Conservation (phyloP, 2,329 filamentous ascomycete genomes). For the Aureobasidium sp. region DNA sequence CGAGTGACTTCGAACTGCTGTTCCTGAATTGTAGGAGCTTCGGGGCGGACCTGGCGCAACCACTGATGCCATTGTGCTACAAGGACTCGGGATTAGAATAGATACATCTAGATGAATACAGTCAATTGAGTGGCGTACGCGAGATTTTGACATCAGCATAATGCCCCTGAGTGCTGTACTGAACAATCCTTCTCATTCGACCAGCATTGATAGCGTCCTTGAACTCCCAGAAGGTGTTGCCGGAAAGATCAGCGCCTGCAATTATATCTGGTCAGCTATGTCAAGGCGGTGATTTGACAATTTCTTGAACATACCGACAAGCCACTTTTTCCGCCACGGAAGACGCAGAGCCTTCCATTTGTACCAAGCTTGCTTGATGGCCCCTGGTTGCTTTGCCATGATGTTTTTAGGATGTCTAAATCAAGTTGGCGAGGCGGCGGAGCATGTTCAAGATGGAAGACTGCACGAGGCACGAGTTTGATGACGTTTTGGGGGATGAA, state of each 20-base stretch:
- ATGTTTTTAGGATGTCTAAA: constrained; percentile 7
- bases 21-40: constrained; percentile 49
- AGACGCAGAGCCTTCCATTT: constrained; percentile 55
- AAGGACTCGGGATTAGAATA: neutral
- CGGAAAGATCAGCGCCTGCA: constrained; percentile 51
- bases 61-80: constrained; percentile 62
- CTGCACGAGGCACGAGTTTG: neutral
- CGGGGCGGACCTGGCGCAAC: constrained; percentile 52
- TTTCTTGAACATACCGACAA: constrained; percentile 41
- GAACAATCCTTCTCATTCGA: constrained; percentile 51
- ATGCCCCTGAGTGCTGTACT: constrained; percentile 44
- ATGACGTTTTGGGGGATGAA: constrained; percentile 3
- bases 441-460: neutral
- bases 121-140: constrained; percentile 31
- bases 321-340: constrained; percentile 53
- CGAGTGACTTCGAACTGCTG: constrained; percentile 49
- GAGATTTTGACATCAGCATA: constrained; percentile 52
- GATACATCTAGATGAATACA: neutral
- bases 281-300: constrained; percentile 6
- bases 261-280: constrained; percentile 10
- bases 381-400: constrained; percentile 31
- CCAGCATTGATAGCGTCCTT: constrained; percentile 47
- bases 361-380: constrained; percentile 44
- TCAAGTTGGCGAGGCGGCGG: neutral
- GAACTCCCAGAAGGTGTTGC: constrained; percentile 62